These are phyloP conservation scores for Dentiscutata heterogama DNA, from an alignment of 371 early-diverging fungal genomes.

Conservation along the genomic window DNA sequence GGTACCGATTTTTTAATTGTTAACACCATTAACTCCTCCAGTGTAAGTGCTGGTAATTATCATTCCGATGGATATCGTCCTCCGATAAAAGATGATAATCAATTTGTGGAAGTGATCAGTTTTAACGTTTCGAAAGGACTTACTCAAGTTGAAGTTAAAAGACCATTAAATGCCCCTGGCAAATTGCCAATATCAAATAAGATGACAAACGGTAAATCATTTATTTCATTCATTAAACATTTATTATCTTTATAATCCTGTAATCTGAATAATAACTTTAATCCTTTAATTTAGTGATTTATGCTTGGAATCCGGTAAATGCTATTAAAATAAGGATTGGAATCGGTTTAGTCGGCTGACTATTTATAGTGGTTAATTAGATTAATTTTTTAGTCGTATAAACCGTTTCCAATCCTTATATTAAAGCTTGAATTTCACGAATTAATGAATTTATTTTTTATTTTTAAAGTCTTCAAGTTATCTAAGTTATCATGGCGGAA, in stretches of 20 bases:
- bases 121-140: not conserved
- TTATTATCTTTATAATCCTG: not conserved
- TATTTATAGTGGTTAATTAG: too few species aligned
- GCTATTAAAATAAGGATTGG: too few species aligned
- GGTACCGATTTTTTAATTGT: conserved; percentile 27
- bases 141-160: not conserved
- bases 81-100: not conserved
- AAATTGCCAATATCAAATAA: not conserved
- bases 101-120: not conserved
- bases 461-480: not conserved
- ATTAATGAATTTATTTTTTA: too few species aligned
- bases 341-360: too few species aligned
- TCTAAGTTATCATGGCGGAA: conserved; percentile 22
- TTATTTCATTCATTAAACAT: not conserved
- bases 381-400: too few species aligned
- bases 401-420: too few species aligned
- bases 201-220: not conserved
- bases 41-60: not conserved
- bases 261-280: not conserved
- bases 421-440: too few species aligned
- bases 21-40: not conserved
- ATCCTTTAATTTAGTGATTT: not conserved
- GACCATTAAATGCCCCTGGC: not conserved
- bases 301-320: conserved; percentile 27
- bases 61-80: not conserved